Conservation (phyloP, 1,284 basidiomycete genomes). For the Ceratobasidium sp. region DNA sequence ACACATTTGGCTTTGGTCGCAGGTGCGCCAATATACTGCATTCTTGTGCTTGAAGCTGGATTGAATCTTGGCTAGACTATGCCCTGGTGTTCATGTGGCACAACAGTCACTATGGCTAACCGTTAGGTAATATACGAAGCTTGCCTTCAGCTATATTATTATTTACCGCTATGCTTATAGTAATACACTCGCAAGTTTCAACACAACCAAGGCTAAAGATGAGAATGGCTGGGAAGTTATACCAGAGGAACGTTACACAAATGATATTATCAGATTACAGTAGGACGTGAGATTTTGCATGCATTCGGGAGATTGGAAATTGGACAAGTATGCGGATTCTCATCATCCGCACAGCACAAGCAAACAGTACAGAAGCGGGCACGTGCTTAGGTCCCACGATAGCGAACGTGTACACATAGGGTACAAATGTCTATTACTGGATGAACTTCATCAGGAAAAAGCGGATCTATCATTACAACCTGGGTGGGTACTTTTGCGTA, state of each 20-base stretch:
- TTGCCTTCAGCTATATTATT: too few species aligned
- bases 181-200: slow-evolving; percentile 26
- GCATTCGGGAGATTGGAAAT: too few species aligned
- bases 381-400: too few species aligned
- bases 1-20: slow-evolving; percentile 28
- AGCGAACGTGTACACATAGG: too few species aligned
- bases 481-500: too few species aligned
- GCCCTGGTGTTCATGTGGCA: slow-evolving; percentile 28
- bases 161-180: neutral
- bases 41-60: neutral
- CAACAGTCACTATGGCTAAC: slow-evolving; percentile 33
- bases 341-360: too few species aligned
- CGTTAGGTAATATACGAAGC: neutral
- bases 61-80: neutral
- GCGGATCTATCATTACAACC: too few species aligned
- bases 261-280: slow-evolving; percentile 35
- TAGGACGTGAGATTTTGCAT: too few species aligned
- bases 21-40: neutral
- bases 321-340: too few species aligned
- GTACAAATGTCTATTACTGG: too few species aligned
- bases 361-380: too few species aligned
- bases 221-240: slow-evolving; percentile 29
- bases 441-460: too few species aligned
- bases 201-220: slow-evolving; percentile 24
- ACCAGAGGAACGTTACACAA: slow-evolving; percentile 29